Evolutionary conservation across 768 basidiomycete species (phyloP).

Genomic region (Boletus huronensis): DNA sequence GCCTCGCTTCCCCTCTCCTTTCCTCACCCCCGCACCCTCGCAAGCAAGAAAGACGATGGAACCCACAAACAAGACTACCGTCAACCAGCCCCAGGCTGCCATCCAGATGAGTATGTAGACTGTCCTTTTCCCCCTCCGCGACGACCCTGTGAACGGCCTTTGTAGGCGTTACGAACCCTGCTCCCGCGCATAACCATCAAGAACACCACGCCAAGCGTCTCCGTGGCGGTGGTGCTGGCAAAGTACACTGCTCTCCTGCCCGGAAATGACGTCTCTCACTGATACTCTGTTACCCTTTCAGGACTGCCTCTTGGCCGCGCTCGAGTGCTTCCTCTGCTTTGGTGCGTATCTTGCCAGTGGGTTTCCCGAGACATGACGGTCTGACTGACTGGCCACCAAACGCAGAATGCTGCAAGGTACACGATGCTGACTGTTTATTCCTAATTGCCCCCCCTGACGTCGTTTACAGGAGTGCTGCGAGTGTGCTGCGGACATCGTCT

Average conservation of each 20-base stretch:
- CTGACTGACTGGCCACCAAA: neutral
- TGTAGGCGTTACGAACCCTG: constrained; percentile 46
- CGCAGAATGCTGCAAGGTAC: constrained; percentile 69
- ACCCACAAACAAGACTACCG: constrained; percentile 33
- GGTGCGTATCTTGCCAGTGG: constrained; percentile 39
- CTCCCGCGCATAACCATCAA: constrained; percentile 40
- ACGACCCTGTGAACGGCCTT: neutral
- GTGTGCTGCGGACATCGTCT: constrained; percentile 65
- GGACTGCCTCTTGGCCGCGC: constrained; percentile 63
- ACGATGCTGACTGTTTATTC: neutral
- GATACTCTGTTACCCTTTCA: constrained; percentile 21
- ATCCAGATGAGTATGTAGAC: constrained; percentile 66
- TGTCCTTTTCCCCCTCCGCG: neutral
- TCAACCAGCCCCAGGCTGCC: constrained; percentile 56
- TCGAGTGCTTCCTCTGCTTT: constrained; percentile 72
- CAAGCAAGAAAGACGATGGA: constrained; percentile 31
- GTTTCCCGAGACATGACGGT: neutral
- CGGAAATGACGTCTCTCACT: neutral
- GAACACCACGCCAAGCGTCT: constrained; percentile 50
- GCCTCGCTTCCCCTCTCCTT: neutral
- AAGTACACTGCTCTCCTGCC: constrained; percentile 36
- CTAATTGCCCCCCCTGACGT: neutral
- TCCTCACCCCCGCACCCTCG: constrained; percentile 15
- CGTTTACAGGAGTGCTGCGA: constrained; percentile 61
- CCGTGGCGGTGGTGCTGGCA: constrained; percentile 69